Conservation (phyloP, 2,329 filamentous ascomycete species). For the Cladosporium sphaerospermum region DNA sequence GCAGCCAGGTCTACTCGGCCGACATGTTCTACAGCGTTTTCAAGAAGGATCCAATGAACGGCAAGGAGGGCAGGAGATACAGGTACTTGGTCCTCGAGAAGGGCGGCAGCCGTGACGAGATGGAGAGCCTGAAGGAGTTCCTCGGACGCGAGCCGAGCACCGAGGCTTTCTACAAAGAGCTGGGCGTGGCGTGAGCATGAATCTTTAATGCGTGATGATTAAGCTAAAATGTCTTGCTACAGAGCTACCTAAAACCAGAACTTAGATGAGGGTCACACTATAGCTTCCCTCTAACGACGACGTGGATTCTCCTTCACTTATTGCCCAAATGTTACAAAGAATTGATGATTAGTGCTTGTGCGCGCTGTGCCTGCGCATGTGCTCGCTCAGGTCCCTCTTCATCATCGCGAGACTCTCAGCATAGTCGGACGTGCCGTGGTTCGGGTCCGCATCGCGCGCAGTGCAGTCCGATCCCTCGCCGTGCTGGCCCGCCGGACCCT, state of each 20-base stretch:
- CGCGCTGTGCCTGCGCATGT: too few relatives aligned
- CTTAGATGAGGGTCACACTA: too few relatives aligned
- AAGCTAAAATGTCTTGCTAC: neutral
- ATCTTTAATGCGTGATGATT: neutral
- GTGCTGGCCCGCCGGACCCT: conserved; percentile 31
- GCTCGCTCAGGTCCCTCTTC: neutral
- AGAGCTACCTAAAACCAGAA: neutral
- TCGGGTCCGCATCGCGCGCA: conserved; percentile 37
- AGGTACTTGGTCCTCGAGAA: conserved; percentile 71
- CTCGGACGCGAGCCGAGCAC: conserved; percentile 68
- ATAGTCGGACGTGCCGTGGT: conserved; percentile 37
- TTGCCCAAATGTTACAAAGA: too few relatives aligned
- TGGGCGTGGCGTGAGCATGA: conserved; percentile 45
- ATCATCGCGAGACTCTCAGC: conserved; percentile 31
- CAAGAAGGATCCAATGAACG: conserved; percentile 71
- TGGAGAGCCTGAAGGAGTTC: conserved; percentile 73
- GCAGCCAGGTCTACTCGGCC: conserved; percentile 71
- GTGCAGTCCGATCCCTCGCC: conserved; percentile 30
- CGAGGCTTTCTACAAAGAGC: conserved; percentile 73
- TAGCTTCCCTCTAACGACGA: too few relatives aligned
- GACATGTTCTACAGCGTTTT: conserved; percentile 85
- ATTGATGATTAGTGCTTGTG: too few relatives aligned
- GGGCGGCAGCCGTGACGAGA: conserved; percentile 73
- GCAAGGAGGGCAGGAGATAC: conserved; percentile 66
- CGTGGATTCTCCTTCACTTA: too few relatives aligned